Evolutionary conservation across 2,329 filamentous ascomycete species (phyloP), one percentile per base, ranked within the genome.

Genomic region (Alternaria sp.): DNA sequence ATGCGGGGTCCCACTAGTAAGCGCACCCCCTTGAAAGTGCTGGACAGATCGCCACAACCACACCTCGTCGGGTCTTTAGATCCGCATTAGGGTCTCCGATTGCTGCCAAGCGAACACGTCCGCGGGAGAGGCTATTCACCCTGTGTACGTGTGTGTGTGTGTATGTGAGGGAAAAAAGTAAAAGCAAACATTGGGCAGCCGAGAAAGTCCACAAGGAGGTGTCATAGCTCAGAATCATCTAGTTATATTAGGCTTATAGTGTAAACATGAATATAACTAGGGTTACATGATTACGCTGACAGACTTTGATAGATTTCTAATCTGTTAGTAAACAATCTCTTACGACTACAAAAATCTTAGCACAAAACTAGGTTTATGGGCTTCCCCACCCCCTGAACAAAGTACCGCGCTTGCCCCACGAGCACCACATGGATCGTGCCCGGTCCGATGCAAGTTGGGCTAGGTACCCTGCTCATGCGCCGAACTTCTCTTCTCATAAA

Each of bases 1-100:
- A 41, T 51, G 49, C 49, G 49, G 49, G 49, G 49, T 42, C 29
- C 36, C 21, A 31, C 49, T 51, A 51, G 28, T n/a, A 31, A 41
- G 37, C 49, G 26, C 37, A 13, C 31, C 49, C 49, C 49, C 34
- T 51, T 39, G 17, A 34, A 34, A 36, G 17, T 17, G 17, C 29
- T 48, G 34, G 31, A 24, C 21, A 8, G 28, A 51, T 51, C 49
- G 37, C 29, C 37, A 31, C n/a, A 41, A 41, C 37, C 37, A 41
- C 49, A 51, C n/a, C 41, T 51, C 14, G n/a, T 39, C 37, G 49
- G 36, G 36, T 41, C 49, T 51, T 51, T 42, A 33, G 37, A 42
- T 42, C 28, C 49, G 37, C 36, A 23, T 33, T 36, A 31, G 11
- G 28, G 42, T 51, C 37, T 41, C 28, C 28, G 26, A 31, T 28